Conservation (phyloP, 306 rosid species). For the Amphicarpaea edgeworthii region DNA sequence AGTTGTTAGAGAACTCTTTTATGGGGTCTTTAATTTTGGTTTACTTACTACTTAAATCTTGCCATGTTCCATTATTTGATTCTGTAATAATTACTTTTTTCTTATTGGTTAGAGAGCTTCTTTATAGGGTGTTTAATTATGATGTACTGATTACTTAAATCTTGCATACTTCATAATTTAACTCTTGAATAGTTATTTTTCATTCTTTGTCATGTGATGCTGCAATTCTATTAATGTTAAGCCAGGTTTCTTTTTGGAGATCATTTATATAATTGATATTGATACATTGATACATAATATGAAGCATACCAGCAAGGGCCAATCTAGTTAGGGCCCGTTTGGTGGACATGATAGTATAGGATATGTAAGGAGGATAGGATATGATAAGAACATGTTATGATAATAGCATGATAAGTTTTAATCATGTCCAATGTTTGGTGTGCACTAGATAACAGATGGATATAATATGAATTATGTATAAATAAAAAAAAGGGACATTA, state of each 20-base stretch:
- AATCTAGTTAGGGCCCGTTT: too few relatives aligned
- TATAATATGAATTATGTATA: too few relatives aligned
- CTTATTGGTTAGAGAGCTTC: not conserved
- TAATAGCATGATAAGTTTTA: too few relatives aligned
- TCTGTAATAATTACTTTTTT: not conserved
- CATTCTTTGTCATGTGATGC: constrained; percentile 19
- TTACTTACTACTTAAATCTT: not conserved
- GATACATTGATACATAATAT: not conserved
- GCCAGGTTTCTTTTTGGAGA: not conserved
- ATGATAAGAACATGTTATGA: too few relatives aligned
- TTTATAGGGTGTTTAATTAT: constrained; percentile 18
- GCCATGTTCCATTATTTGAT: too few relatives aligned
- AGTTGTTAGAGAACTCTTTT: not conserved
- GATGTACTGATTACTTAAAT: not conserved
- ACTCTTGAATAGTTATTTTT: not conserved
- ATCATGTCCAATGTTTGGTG: too few relatives aligned
- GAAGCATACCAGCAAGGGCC: too few relatives aligned
- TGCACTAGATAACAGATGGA: too few relatives aligned
- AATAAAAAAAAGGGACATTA: too few relatives aligned
- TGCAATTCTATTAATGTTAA: constrained; percentile 15
- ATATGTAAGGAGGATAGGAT: too few relatives aligned
- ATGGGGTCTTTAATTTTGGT: constrained; percentile 18
- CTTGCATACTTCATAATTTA: not conserved
- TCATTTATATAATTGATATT: not conserved
- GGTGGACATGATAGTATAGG: too few relatives aligned